Percentiles rank a stretch among this genome's conserved stretches.
Conservation (phyloP, 2,329 filamentous ascomycete genomes). For the Trichoderma polysporum region DNA sequence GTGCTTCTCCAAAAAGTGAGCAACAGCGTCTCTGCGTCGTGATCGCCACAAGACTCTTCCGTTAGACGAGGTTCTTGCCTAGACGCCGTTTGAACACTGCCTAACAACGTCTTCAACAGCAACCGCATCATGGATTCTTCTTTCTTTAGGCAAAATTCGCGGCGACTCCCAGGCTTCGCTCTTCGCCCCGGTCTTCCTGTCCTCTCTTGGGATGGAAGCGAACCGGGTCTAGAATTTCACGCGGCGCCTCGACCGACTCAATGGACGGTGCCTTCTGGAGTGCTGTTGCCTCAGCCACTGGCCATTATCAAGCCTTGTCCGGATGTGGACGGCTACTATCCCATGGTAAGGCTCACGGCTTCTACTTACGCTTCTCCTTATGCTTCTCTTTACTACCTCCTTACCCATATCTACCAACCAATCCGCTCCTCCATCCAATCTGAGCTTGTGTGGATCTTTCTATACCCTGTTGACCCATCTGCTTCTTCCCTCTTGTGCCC, state of each 20-base stretch:
- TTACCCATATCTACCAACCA: neutral
- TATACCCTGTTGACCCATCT: conserved; percentile 9
- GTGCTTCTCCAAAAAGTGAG: neutral
- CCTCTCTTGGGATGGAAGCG: conserved; percentile 4
- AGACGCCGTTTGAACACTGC: neutral
- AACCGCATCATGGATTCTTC: conserved; percentile 9
- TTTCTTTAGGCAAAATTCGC: neutral
- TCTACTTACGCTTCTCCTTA: neutral
- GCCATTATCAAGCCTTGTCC: neutral
- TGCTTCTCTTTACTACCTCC: neutral
- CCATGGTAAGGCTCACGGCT: conserved; percentile 6
- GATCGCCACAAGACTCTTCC: neutral
- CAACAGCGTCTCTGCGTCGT: conserved; percentile 1
- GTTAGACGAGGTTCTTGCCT: neutral
- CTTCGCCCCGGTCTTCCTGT: neutral
- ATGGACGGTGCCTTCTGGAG: neutral
- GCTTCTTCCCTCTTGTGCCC: conserved; percentile 17
- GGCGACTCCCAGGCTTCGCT: neutral
- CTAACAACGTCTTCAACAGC: neutral
- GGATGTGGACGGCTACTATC: neutral
- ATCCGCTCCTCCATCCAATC: neutral
- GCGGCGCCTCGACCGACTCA: neutral
- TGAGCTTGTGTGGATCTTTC: neutral
- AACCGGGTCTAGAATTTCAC: neutral
- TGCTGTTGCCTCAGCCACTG: conserved; percentile 3